Evolutionary conservation across 352 stramenopile species (phyloP), one percentile per base, ranked within the genome.

Genomic region (Globisporangium perplexum): DNA sequence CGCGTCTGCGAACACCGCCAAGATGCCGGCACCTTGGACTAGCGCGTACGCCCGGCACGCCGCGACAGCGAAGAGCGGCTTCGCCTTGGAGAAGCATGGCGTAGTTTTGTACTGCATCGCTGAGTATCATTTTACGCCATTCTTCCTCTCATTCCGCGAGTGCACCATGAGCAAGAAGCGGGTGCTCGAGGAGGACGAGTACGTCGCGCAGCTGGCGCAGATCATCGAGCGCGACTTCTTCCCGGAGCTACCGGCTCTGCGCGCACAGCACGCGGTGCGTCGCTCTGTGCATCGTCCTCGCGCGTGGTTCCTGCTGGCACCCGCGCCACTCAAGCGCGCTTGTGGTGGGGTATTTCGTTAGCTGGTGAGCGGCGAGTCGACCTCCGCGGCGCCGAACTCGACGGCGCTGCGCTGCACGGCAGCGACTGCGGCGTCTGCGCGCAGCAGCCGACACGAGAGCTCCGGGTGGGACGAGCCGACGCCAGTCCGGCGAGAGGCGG

Each of bases 171-270:
- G 36, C 47, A 68, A 60, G 33, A 74, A 80, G 59, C 71, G 77
- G 56, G 64, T 91, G 62, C 65, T 94, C 30, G 82, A 94, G 43
- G 84, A 94, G 59, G 84, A 94, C 18, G 66, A 71, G 55, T 94
- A 93, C 53, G 83, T 93, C 28, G 72, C 81, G 60, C 60, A 63
- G 42, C 63, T 94, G 26, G 84, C 74, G 47, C 65, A 72, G 52
- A 92, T 94, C 55, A 93, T 94, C 59, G 77, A 94, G 71, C 82
- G 84, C 48, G 82, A 91, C 65, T 94, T 92, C 72, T 94, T 94
- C 61, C 84, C 84, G 28, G 82, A 90, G 54, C 67, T 92, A 3
- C 51, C 64, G 12, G 64, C 58, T 36, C 74, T 94, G 43, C 75
- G 83, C 47, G 44, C 54, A n/a, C 74, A 86, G 52, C 75, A 63